phyloP scores from a whole-genome alignment of 1,284 basidiomycete species.

The Lentinula novae-zelandiae region DNA sequence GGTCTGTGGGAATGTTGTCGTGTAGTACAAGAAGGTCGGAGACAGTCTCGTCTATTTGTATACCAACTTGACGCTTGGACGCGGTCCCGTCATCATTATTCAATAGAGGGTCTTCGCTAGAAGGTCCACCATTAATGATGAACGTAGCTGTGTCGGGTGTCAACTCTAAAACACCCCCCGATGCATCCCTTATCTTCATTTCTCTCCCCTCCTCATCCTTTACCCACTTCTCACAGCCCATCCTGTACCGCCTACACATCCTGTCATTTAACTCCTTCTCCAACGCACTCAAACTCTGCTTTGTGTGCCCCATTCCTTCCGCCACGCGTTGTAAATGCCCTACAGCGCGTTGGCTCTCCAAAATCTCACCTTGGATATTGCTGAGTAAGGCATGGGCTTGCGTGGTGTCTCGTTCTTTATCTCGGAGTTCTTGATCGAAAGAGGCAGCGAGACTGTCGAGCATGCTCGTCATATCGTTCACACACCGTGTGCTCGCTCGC shows the following conservation, averaged over 20 bases:
- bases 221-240: constrained; percentile 94
- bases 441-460: constrained; percentile 89
- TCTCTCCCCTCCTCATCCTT: constrained; percentile 81
- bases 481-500: constrained; percentile 79
- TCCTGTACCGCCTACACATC: constrained; percentile 76
- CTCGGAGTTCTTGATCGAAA: constrained; percentile 89
- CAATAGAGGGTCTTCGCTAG: constrained; percentile 15
- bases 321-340: constrained; percentile 68
- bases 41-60: constrained; percentile 49
- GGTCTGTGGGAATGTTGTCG: constrained; percentile 52
- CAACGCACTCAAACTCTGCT: constrained; percentile 56
- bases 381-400: constrained; percentile 88
- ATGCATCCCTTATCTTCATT: constrained; percentile 52
- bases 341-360: constrained; percentile 81
- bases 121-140: constrained; percentile 34
- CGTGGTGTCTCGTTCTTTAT: constrained; percentile 88
- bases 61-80: constrained; percentile 46
- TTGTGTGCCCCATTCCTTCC: constrained; percentile 64
- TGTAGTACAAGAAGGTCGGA: constrained; percentile 60
- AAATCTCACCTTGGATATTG: constrained; percentile 90
- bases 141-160: constrained; percentile 40
- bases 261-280: constrained; percentile 68
- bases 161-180: constrained; percentile 48
- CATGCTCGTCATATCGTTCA: constrained; percentile 84
- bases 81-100: constrained; percentile 30